A percentile compares a stretch with the other conserved stretches of the same genome.
These are phyloP conservation scores for Hanseniaspora uvarum DNA, from an alignment of 1,139 yeast species.

Conservation along the genomic window DNA sequence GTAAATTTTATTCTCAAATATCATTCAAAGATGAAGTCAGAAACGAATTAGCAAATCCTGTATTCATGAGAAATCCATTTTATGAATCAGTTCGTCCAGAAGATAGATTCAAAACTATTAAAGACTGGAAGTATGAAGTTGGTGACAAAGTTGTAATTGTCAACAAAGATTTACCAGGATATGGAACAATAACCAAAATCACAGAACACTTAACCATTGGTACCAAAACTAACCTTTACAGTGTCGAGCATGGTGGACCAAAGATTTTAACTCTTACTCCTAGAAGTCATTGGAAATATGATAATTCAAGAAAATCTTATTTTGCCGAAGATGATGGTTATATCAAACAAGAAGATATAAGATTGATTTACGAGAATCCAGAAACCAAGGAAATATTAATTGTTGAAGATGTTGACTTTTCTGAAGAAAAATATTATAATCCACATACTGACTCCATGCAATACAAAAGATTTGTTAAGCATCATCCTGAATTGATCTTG, in stretches of 20 bases:
- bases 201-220: conserved; percentile 30
- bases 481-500: conserved; percentile 45
- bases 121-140: conserved; percentile 44
- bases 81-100: conserved; percentile 33
- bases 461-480: conserved; percentile 69
- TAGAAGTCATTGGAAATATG: conserved; percentile 59
- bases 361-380: conserved; percentile 68
- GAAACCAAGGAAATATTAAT: conserved; percentile 59
- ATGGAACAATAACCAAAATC: conserved; percentile 42
- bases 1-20: neutral
- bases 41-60: conserved; percentile 25
- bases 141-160: conserved; percentile 61
- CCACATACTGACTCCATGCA: conserved; percentile 61
- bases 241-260: conserved; percentile 49
- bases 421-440: conserved; percentile 59
- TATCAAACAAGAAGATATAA: conserved; percentile 53
- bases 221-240: conserved; percentile 42
- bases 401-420: conserved; percentile 57
- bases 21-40: neutral
- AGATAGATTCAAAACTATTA: conserved; percentile 33
- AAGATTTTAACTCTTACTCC: conserved; percentile 50
- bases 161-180: conserved; percentile 44
- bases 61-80: conserved; percentile 29
- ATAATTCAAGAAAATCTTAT: conserved; percentile 50
- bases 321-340: conserved; percentile 48